Conservation (phyloP, 1,284 basidiomycete genomes). For the Malassezia arunalokei region DNA sequence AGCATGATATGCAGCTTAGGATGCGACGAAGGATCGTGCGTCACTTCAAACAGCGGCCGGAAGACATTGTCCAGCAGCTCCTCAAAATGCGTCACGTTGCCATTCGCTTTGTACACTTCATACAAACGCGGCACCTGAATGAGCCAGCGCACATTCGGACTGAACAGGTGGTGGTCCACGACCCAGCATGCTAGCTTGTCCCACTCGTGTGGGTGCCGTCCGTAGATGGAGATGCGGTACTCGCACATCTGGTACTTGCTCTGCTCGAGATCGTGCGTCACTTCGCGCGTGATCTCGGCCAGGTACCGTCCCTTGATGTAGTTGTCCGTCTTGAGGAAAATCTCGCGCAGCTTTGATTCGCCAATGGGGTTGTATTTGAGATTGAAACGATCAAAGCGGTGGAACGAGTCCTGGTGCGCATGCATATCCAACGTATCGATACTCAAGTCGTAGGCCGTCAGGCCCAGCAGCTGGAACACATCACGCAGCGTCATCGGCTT, state of each 20-base stretch:
- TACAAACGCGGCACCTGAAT: constrained; percentile 92
- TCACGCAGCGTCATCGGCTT: constrained; percentile 76
- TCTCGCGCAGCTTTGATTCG: constrained; percentile 85
- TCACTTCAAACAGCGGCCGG: constrained; percentile 87
- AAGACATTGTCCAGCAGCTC: constrained; percentile 80
- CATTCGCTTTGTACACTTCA: constrained; percentile 85
- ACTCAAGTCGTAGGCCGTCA: constrained; percentile 93
- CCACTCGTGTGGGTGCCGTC: constrained; percentile 67
- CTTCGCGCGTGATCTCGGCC: constrained; percentile 85
- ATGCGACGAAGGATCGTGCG: constrained; percentile 73
- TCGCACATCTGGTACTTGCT: constrained; percentile 87
- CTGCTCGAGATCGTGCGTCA: constrained; percentile 90
- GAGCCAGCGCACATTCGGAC: constrained; percentile 95
- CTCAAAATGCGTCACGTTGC: constrained; percentile 73
- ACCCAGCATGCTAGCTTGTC: constrained; percentile 98
- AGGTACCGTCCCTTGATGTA: constrained; percentile 63
- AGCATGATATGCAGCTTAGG: constrained; percentile 91
- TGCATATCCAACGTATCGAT: constrained; percentile 99
- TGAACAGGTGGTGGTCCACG: constrained; percentile 79
- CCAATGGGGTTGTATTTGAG: constrained; percentile 78
- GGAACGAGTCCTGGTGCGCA: constrained; percentile 91
- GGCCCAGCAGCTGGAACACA: constrained; percentile 86
- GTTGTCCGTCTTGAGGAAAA: constrained; percentile 98
- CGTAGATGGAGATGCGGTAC: constrained; percentile 94
- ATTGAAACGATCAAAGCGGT: constrained; percentile 67